Base-by-base conservation (phyloP, 176 grass and related monocot genomes). In the Poa annua region DNA sequence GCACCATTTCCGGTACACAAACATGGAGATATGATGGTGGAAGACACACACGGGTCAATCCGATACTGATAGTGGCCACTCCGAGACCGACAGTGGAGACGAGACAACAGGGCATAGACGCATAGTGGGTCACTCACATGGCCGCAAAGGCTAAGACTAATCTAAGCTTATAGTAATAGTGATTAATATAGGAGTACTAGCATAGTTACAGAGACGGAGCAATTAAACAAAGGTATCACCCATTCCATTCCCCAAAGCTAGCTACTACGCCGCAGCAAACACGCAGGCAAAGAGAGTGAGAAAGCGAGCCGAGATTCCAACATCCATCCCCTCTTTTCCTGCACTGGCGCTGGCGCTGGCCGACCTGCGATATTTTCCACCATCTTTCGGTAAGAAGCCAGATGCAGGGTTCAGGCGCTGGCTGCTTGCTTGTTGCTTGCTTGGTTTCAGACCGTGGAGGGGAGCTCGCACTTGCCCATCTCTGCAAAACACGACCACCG, bases 391-490 rank as follows among this genome's bases (percentile, higher is more conserved):
- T 29, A 1, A 29, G 29, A 29, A n/a, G n/a, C 29, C 29, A 29
- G 29, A 29, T 29, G 29, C 29, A 29, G 29, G 29, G 29, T 36
- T 36, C 35, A 36, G 35, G 4, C 35, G 1, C 35, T 36, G 6
- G 39, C 39, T 41, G 1, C 33, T n/a, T n/a, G n/a, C n/a, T n/a
- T n/a, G n/a, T n/a, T n/a, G n/a, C n/a, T n/a, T n/a, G n/a, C n/a
- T 12, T 32, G 19, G 0, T 35, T 50, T 94, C 89, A 91, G 72
- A 80, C 86, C 12, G 88, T 84, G 26, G 92, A 84, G 2, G 92
- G 89, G 17, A 94, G 92, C 47, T 81, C 89, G 67, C 92, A 94
- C 74, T 84, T 89, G 41, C 92, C 92, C 48, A 89, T 82, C 86
- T 85, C 92, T 94, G 86, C 17, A 91, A 54, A 78, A 72, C 47